Evolutionary conservation across 2,329 filamentous ascomycete species (phyloP).

Genomic region (Colletotrichum cuscutae): DNA sequence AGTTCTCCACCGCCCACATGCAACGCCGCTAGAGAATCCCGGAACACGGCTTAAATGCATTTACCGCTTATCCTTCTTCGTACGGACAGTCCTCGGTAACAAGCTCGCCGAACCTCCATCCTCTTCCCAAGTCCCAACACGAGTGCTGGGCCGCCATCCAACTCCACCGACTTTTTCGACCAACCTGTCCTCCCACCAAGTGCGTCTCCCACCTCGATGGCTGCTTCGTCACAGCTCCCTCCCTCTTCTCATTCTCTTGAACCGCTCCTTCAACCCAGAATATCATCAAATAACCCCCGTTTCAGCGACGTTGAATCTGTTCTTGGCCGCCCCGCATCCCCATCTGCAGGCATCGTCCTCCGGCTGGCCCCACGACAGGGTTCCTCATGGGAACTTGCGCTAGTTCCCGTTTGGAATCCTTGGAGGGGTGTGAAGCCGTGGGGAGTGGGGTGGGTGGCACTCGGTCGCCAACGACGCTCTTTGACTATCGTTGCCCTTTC

Average conservation of each 20-base stretch:
- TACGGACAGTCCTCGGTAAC: slow-evolving; percentile 14
- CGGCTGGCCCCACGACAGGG: slow-evolving; percentile 26
- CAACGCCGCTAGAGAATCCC: slow-evolving; percentile 14
- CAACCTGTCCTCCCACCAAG: slow-evolving; percentile 24
- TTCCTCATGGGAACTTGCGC: slow-evolving; percentile 32
- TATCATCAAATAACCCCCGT: slow-evolving; percentile 24
- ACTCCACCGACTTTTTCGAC: slow-evolving; percentile 31
- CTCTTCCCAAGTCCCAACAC: slow-evolving; percentile 30
- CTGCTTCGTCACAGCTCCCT: not conserved
- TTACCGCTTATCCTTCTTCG: slow-evolving; percentile 20
- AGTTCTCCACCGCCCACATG: slow-evolving; percentile 16
- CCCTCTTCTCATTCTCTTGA: not conserved
- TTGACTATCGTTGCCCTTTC: slow-evolving; percentile 13
- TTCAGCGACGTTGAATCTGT: slow-evolving; percentile 30
- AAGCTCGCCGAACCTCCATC: slow-evolving; percentile 25
- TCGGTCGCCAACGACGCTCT: slow-evolving; percentile 17
- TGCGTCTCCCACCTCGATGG: not conserved
- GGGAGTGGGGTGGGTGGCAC: slow-evolving; percentile 30
- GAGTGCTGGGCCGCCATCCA: slow-evolving; percentile 30
- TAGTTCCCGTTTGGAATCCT: slow-evolving; percentile 34
- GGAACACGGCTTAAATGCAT: slow-evolving; percentile 27
- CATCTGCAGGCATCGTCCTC: slow-evolving; percentile 34
- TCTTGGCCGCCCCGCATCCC: slow-evolving; percentile 31
- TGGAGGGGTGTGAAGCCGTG: slow-evolving; percentile 30
- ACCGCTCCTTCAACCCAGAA: not conserved